A percentile compares a stretch with the other conserved stretches of the same genome.
phyloP scores from a whole-genome alignment of 345 rosid genomes.

The Punica granatum region DNA sequence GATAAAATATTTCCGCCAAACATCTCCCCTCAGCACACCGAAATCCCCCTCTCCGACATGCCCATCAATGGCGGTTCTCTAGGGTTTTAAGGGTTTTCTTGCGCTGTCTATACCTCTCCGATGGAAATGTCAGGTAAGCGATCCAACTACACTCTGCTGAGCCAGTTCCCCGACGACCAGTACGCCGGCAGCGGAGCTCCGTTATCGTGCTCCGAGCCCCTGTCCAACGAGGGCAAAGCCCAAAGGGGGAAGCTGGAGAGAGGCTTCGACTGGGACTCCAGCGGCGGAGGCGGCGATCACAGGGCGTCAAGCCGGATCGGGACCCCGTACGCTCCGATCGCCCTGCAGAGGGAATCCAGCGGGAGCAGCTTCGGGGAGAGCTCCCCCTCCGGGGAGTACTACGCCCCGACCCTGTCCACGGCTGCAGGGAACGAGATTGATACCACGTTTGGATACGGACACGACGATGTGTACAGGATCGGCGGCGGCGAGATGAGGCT shows the following conservation, averaged over 20 bases:
- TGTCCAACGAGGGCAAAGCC: slow-evolving; percentile 49
- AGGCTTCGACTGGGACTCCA: slow-evolving; percentile 63
- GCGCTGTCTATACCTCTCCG: slow-evolving; percentile 11
- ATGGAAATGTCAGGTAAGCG: slow-evolving; percentile 91
- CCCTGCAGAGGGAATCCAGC: slow-evolving; percentile 87
- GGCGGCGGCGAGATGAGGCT: slow-evolving; percentile 35
- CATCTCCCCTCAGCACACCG: not conserved
- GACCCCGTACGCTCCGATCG: slow-evolving; percentile 44
- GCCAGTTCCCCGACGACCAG: slow-evolving; percentile 72
- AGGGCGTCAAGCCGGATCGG: slow-evolving; percentile 39
- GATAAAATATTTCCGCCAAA: not conserved
- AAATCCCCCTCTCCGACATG: too few species aligned
- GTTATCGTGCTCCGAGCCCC: slow-evolving; percentile 47
- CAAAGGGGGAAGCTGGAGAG: slow-evolving; percentile 40
- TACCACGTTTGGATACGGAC: slow-evolving; percentile 38
- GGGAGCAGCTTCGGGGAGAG: slow-evolving; percentile 98
- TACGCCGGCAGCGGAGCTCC: slow-evolving; percentile 45
- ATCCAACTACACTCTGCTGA: slow-evolving; percentile 80
- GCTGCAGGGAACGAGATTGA: slow-evolving; percentile 68
- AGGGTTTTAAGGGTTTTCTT: slow-evolving; percentile 31
- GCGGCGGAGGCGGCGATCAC: slow-evolving; percentile 35
- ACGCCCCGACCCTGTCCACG: slow-evolving; percentile 50
- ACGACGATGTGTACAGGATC: slow-evolving; percentile 41
- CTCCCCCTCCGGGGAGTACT: slow-evolving; percentile 86
- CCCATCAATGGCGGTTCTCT: slow-evolving; percentile 36